Percentiles rank a stretch among this genome's conserved stretches.
Conservation (phyloP, 2,329 filamentous ascomycete species). For the Mycosphaerella sp. region DNA sequence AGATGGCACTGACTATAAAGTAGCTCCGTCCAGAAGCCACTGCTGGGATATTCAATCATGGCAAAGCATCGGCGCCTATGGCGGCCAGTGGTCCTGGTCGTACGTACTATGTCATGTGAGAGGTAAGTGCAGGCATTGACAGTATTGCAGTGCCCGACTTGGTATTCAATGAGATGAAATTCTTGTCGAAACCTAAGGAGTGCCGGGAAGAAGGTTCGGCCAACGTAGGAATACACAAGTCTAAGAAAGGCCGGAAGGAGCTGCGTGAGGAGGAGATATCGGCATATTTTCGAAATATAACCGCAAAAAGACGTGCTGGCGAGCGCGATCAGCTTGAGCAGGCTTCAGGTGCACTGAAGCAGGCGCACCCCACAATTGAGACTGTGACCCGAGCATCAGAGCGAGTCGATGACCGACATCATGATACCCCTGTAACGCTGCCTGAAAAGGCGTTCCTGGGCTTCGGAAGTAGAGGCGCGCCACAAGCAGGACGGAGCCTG, state of each 20-base stretch:
- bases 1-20: not conserved
- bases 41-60: slow-evolving; percentile 45
- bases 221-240: slow-evolving; percentile 28
- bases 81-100: slow-evolving; percentile 36
- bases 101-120: slow-evolving; percentile 30
- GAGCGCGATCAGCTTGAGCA: not conserved
- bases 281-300: slow-evolving; percentile 37
- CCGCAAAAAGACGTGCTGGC: not conserved
- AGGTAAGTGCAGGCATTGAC: slow-evolving; percentile 24
- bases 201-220: slow-evolving; percentile 19
- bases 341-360: too few relatives aligned
- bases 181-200: slow-evolving; percentile 37
- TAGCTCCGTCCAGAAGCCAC: slow-evolving; percentile 41
- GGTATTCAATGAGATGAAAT: slow-evolving; percentile 47
- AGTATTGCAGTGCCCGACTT: slow-evolving; percentile 44
- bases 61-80: slow-evolving; percentile 42
- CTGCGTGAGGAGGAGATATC: slow-evolving; percentile 40
- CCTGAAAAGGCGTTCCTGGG: slow-evolving; percentile 35
- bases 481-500: slow-evolving; percentile 13
- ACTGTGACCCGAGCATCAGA: not conserved
- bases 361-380: not conserved
- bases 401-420: not conserved
- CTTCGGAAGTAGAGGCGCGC: slow-evolving; percentile 34
- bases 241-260: slow-evolving; percentile 30
- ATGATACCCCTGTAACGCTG: slow-evolving; percentile 28